Evolutionary conservation across 306 rosid genomes (phyloP).

Genomic region (Vachellia collinsii): DNA sequence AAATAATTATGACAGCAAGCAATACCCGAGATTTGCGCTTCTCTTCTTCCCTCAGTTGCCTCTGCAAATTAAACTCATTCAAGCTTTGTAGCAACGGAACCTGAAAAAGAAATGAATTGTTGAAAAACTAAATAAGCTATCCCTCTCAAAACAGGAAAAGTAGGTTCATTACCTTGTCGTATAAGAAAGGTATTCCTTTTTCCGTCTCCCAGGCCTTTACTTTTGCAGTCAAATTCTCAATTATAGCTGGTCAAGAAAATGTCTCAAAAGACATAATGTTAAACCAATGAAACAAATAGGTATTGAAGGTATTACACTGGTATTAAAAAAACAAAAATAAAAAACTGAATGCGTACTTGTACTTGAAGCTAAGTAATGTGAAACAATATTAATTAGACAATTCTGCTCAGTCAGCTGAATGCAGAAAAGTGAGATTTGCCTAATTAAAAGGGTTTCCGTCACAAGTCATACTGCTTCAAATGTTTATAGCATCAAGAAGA

Average conservation of each 20-base stretch:
- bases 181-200: slow-evolving; percentile 80
- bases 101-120: slow-evolving; percentile 49
- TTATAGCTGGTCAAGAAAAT: slow-evolving; percentile 55
- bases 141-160: slow-evolving; percentile 22
- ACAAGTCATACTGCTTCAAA: not conserved
- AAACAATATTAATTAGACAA: not conserved
- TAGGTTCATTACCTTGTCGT: slow-evolving; percentile 71
- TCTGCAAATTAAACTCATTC: slow-evolving; percentile 61
- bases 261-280: slow-evolving; percentile 18
- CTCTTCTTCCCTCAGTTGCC: slow-evolving; percentile 77
- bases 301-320: not conserved
- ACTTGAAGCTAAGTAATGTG: not conserved
- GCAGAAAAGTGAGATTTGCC: not conserved
- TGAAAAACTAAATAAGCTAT: slow-evolving; percentile 18
- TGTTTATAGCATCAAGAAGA: not conserved
- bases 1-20: slow-evolving; percentile 15
- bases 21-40: slow-evolving; percentile 84
- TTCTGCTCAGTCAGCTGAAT: not conserved
- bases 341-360: not conserved
- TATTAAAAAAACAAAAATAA: too few relatives aligned
- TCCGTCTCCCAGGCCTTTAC: slow-evolving; percentile 88
- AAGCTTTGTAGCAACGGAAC: slow-evolving; percentile 59
- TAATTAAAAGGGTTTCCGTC: not conserved
- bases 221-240: slow-evolving; percentile 74
- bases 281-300: slow-evolving; percentile 22